Base-by-base conservation (phyloP, 164 flowering plant species). In the Berberis thunbergii region DNA sequence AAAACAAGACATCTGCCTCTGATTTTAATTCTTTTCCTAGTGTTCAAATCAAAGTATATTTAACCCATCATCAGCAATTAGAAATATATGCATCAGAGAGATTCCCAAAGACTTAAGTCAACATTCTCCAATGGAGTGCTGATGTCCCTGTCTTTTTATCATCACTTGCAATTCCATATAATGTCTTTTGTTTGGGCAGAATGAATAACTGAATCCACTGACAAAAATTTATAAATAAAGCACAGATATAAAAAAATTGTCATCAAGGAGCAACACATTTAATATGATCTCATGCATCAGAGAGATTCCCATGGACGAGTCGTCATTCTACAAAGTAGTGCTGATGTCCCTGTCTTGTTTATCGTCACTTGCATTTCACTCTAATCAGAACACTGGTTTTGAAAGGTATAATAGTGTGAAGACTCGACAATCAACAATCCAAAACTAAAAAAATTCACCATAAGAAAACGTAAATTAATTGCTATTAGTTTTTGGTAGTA, bases 91-190 rank as follows among this genome's bases (percentile, higher is more conserved):
- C 65, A 63, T 63, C 65, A 63, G 65, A 63, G 65, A 63, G 65
- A 63, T 63, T 63, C 65, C 65, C 65, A 63, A 42, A 63, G 58
- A 53, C 57, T 53, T 26, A 4, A 63, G 65, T 63, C 65, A 52
- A 12, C 65, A 63, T 43, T 26, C 65, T 63, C 65, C 46, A 49
- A 4, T 52, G 12, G 41, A 50, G 41, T 52, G 41, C 65, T 63
- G 65, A 63, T 63, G 65, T 63, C 65, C 65, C 65, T 63, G 65
- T 63, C 65, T 63, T 63, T 43, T 52, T 63, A 63, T 63, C 65
- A 63, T 63, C 65, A 62, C 46, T 50, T 49, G 57, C 57, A 62
- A 13, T 45, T 45, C 4, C 49, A 46, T 46, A 8, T 46, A 46
- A 46, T 46, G 8, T 46, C 8, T 46, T 8, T 8, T 46, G 0